These are phyloP conservation scores for Penicillium longicatenatum DNA, from an alignment of 495 filamentous ascomycete genomes.

Conservation along the genomic window DNA sequence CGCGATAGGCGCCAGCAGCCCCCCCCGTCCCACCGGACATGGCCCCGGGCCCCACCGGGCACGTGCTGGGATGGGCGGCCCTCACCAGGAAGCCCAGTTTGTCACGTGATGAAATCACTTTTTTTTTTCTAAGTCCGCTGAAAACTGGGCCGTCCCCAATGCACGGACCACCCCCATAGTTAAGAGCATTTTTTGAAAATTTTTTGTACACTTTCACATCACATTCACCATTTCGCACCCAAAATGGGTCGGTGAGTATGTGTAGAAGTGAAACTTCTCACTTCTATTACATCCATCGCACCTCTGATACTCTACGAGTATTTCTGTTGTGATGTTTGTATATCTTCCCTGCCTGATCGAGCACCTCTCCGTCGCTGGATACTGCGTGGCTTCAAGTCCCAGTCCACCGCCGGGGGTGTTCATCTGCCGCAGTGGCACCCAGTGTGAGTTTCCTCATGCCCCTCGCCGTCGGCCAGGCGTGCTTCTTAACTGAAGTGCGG, in stretches of 20 bases:
- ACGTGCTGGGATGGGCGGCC: too few relatives aligned
- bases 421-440: neutral
- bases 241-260: conserved; percentile 23
- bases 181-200: conserved; percentile 9
- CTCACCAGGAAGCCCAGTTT: neutral
- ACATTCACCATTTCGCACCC: neutral
- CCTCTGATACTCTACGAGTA: neutral
- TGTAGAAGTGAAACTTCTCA: conserved; percentile 16
- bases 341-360: conserved; percentile 12
- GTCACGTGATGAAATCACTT: neutral
- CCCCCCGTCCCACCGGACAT: too few relatives aligned
- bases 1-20: too few relatives aligned
- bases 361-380: conserved; percentile 2
- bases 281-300: neutral
- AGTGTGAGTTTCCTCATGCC: neutral
- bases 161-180: conserved; percentile 18
- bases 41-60: too few relatives aligned
- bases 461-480: neutral
- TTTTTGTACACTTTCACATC: conserved; percentile 7
- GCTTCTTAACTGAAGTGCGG: too few relatives aligned
- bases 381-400: too few relatives aligned
- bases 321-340: neutral
- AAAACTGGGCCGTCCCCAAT: neutral
- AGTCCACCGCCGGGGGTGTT: neutral
- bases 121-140: conserved; percentile 4